Conservation (phyloP, 140 eudicot species). For the Flaveria floridana region DNA sequence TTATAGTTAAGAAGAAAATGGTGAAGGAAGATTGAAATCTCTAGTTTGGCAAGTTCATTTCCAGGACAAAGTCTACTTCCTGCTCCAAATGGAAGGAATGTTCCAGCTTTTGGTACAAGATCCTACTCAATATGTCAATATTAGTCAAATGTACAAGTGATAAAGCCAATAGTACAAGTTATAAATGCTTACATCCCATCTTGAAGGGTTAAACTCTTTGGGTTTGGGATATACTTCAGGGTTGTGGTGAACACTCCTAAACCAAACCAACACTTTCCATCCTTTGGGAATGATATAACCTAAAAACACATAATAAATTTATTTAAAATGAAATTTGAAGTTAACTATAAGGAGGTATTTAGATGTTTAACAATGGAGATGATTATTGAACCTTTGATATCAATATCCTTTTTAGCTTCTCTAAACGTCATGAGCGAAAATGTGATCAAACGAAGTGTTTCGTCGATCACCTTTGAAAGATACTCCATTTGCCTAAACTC, state of each 20-base stretch:
- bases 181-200: conserved; percentile 83
- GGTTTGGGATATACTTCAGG: conserved; percentile 59
- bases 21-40: conserved; percentile 75
- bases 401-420: conserved; percentile 65
- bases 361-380: background rate
- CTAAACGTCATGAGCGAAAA: conserved; percentile 69
- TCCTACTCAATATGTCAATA: conserved; percentile 38
- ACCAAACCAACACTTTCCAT: conserved; percentile 76
- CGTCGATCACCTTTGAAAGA: conserved; percentile 76
- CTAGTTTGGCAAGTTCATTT: conserved; percentile 92
- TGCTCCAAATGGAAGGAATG: conserved; percentile 85
- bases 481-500: conserved; percentile 76
- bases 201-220: conserved; percentile 62
- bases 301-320: conserved; percentile 29
- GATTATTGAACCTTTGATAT: conserved; percentile 46
- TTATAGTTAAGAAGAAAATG: conserved; percentile 67
- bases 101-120: conserved; percentile 66
- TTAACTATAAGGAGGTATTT: background rate
- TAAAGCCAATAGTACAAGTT: conserved; percentile 5
- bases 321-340: background rate
- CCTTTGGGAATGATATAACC: conserved; percentile 80
- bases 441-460: conserved; percentile 71
- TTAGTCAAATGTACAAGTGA: conserved; percentile 11
- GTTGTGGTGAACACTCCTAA: conserved; percentile 66
- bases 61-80: conserved; percentile 93